Base-by-base conservation (phyloP, 192 early-diverging fungal genomes). In the Backusella sp. region DNA sequence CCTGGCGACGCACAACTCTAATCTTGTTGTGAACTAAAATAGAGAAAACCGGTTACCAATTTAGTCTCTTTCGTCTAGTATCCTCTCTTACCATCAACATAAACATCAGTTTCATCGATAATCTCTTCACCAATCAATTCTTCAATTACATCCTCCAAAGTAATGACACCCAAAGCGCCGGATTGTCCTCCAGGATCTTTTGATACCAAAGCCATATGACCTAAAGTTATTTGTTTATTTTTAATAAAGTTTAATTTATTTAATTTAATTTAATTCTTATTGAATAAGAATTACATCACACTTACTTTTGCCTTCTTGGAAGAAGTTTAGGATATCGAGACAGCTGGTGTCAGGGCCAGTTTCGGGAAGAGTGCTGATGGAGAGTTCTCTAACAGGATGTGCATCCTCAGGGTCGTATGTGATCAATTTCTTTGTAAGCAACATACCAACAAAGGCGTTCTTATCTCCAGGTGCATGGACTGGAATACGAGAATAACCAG, bases 91-190 rank as follows among this genome's bases (percentile, higher is more conserved):
- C 73, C 71, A 42, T 73, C 74, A 14, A 73, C 73, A 72, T 73
- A 73, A 35, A 76, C 75, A 68, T 76, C 73, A 12, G 75, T 80
- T 68, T 80, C 71, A 67, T 74, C 79, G 12, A 80, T 41, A 49
- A 69, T 75, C 73, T 75, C 73, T 52, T 95, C 94, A 42, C 92
- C 91, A 72, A 95, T 90, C 21, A 95, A 80, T 76, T 94, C 94
- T 82, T 95, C 94, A 74, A 94, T 94, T 14, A 94, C 91, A 78
- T 94, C 93, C 74, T 94, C 93, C 44, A 94, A 82, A 2, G 93
- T 94, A 44, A 94, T 90, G 26, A 93, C 89, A 36, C 93, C 93
- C 11, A 93, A 82, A 2, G 90, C 90, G 35, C 83, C 85, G 3
- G 84, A 79, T 7, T 87, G 78, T 78, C 87, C 74, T 26, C 88